Base-by-base conservation (phyloP, 1,139 yeast genomes). In the Keqinozyma sinolaborantium region DNA sequence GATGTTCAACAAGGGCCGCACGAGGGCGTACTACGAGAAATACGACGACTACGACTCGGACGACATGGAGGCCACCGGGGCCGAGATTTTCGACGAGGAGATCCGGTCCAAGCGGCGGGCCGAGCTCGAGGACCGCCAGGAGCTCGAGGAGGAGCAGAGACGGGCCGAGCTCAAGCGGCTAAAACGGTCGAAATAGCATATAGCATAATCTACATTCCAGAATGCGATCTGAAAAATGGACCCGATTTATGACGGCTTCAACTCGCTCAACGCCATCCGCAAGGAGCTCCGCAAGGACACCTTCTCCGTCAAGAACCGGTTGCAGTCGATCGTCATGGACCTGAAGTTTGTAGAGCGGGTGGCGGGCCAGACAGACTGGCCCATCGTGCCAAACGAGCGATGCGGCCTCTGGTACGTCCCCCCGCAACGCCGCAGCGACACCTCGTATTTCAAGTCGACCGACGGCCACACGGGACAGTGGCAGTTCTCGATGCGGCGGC, bases 11-110 rank as follows among this genome's bases (percentile, higher is more conserved):
- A 70, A 77, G 33, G 86, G 88, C 3, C 71, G 71, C 42, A 64
- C 70, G 34, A 58, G 81, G 26, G 48, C 64, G 1, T 59, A 67
- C 30, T 65, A 64, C 39, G 60, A 61, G 23, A 56, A 64, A 26
- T 68, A 68, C 39, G 78, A 73, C 36, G 81, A 79, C 35, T 79
- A 79, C 32, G 66, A 60, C 26, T 70, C 72, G 23, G 86, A 81
- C 38, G 95, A 85, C 49, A 90, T 90, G 97, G 97, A 90, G 51
- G 96, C 96, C 5, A 83, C 94, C 1, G 97, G 96, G 14, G 80
- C 80, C 18, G 96, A 90, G 44, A 77, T 90, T 25, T 61, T 87
- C 26, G 85, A 76, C 33, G 97, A 90, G 50, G 97, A 90, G 55
- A 72, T 63, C 42, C 56, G 74, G 26, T 82, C 95, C 4, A 67